phyloP scores from a whole-genome alignment of 2,329 filamentous ascomycete genomes.

The Aureobasidium vineae region DNA sequence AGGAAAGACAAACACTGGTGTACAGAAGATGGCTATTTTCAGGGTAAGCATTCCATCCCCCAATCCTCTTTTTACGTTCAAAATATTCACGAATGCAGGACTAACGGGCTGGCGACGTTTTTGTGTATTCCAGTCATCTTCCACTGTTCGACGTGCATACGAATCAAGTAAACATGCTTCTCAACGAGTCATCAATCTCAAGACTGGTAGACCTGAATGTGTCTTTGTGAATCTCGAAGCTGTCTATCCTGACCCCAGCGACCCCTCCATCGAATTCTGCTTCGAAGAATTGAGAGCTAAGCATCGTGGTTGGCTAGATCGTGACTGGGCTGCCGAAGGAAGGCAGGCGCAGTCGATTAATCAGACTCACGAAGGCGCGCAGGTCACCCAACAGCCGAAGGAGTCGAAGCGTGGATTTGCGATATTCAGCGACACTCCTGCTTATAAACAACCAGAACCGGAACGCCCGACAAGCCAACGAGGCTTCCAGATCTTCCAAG shows the following conservation, averaged over 20 bases:
- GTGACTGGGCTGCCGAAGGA: constrained; percentile 38
- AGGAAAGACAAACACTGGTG: constrained; percentile 74
- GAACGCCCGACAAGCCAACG: constrained; percentile 27
- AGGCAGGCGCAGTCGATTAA: constrained; percentile 20
- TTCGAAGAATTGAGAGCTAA: constrained; percentile 89
- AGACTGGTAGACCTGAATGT: constrained; percentile 77
- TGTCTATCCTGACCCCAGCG: constrained; percentile 75
- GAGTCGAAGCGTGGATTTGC: constrained; percentile 27
- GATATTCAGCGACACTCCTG: constrained; percentile 28
- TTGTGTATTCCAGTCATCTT: constrained; percentile 28
- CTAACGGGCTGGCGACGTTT: constrained; percentile 58
- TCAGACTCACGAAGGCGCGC: neutral
- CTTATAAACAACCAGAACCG: neutral
- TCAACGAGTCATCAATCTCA: constrained; percentile 78
- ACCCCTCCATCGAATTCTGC: constrained; percentile 69
- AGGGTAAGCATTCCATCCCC: constrained; percentile 67
- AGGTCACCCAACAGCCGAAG: constrained; percentile 5
- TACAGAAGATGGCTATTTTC: constrained; percentile 86
- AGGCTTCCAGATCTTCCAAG: constrained; percentile 26
- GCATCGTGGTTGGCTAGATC: constrained; percentile 64
- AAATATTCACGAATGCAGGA: constrained; percentile 91
- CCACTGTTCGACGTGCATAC: constrained; percentile 25
- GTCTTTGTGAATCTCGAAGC: constrained; percentile 84
- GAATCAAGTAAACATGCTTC: constrained; percentile 51
- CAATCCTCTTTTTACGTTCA: constrained; percentile 45